phyloP scores from a whole-genome alignment of 306 rosid genomes.

The Begonia peltatifolia region DNA sequence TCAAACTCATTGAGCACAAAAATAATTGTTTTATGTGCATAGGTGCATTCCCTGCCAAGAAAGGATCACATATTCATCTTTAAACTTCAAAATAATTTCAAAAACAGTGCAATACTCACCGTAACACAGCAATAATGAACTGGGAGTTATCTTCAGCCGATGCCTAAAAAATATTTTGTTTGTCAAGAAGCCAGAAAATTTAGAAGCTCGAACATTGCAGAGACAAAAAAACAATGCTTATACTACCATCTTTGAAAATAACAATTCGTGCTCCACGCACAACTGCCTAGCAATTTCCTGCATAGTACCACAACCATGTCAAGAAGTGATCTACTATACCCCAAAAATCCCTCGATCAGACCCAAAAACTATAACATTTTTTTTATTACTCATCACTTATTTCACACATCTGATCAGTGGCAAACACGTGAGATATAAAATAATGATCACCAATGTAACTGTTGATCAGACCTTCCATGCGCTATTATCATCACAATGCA shows the following conservation, averaged over 20 bases:
- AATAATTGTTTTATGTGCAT: slow-evolving; percentile 81
- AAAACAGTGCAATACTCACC: slow-evolving; percentile 30
- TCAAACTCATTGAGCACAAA: slow-evolving; percentile 87
- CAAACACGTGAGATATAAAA: no score
- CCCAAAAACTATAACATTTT: no score
- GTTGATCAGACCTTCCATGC: slow-evolving; percentile 59
- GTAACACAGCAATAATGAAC: slow-evolving; percentile 79
- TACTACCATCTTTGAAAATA: slow-evolving; percentile 75
- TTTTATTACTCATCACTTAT: no score
- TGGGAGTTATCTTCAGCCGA: slow-evolving; percentile 88
- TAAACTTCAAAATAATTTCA: slow-evolving; percentile 3
- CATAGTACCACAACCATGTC: slow-evolving; percentile 16
- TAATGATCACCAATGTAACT: not conserved
- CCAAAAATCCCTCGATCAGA: no score
- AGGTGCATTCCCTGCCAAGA: slow-evolving; percentile 71
- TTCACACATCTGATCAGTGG: no score
- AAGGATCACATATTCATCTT: slow-evolving; percentile 15
- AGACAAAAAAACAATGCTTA: slow-evolving; percentile 5
- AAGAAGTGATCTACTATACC: slow-evolving; percentile 7
- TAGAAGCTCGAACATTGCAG: not conserved
- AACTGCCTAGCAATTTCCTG: slow-evolving; percentile 96
- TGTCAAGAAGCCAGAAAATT: slow-evolving; percentile 12
- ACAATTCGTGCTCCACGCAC: slow-evolving; percentile 65
- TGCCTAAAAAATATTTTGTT: slow-evolving; percentile 43
- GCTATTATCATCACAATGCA: slow-evolving; percentile 62